These are phyloP conservation scores for Pelargonium cotyledonis DNA, from an alignment of 441 rosid species.

Conservation along the genomic window DNA sequence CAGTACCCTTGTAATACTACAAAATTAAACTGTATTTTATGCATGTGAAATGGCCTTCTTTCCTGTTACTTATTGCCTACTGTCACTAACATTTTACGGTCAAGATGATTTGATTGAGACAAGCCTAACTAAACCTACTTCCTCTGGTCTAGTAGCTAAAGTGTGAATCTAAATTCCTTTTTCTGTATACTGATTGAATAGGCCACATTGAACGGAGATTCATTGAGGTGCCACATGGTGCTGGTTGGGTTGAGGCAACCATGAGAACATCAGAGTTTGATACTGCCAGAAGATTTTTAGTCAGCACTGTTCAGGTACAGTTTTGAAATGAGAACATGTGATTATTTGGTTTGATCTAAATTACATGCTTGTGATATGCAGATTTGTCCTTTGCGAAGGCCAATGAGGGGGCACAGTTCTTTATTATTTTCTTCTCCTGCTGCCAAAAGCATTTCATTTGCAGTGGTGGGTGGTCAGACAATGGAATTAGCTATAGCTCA, in stretches of 20 bases:
- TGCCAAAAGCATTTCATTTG: constrained; percentile 69
- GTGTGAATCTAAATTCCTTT: constrained; percentile 9
- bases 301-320: constrained; percentile 86
- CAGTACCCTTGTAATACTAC: neutral
- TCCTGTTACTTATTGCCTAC: neutral
- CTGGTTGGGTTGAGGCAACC: constrained; percentile 96
- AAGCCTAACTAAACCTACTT: neutral
- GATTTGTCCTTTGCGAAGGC: constrained; percentile 90
- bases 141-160: constrained; percentile 5
- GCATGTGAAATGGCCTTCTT: neutral
- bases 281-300: constrained; percentile 69
- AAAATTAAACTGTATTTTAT: neutral
- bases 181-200: constrained; percentile 28
- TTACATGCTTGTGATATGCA: constrained; percentile 40
- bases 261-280: constrained; percentile 83
- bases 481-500: constrained; percentile 95
- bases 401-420: constrained; percentile 82
- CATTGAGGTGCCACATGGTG: constrained; percentile 82
- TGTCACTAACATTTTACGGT: neutral
- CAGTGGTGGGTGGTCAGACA: constrained; percentile 83
- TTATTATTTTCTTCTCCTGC: constrained; percentile 74
- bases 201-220: constrained; percentile 90
- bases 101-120: constrained; percentile 1
- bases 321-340: constrained; percentile 17
- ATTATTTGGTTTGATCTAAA: constrained; percentile 20